Percentiles rank a stretch among this genome's conserved stretches.
phyloP scores from a whole-genome alignment of 2,329 filamentous ascomycete species.

The Colletotrichum filicis region DNA sequence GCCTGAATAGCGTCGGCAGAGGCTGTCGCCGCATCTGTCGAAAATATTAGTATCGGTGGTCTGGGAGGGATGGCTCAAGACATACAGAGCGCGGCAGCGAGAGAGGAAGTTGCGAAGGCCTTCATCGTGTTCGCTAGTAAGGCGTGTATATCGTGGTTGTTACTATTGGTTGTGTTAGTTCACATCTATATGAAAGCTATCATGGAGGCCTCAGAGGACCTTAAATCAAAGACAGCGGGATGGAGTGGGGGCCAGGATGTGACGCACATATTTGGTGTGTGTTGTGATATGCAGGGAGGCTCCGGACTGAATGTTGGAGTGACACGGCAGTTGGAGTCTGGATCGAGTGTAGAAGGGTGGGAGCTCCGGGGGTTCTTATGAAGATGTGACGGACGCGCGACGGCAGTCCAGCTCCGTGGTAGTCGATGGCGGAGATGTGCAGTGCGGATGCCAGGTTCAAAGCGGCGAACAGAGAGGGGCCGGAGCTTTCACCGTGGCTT shows the following conservation, averaged over 20 bases:
- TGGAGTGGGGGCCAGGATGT: background rate
- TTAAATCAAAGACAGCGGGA: background rate
- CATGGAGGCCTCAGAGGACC: background rate
- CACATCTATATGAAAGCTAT: background rate
- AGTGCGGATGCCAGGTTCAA: constrained; percentile 25
- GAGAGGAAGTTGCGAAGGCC: constrained; percentile 22
- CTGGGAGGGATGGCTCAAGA: background rate
- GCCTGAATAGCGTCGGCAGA: constrained; percentile 44
- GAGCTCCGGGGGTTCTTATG: constrained; percentile 31
- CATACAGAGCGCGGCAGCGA: constrained; percentile 31
- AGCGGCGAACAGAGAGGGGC: constrained; percentile 17
- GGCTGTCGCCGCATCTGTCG: constrained; percentile 40
- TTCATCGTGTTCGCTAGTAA: constrained; percentile 20
- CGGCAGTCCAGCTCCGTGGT: constrained; percentile 17
- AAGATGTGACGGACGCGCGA: constrained; percentile 7
- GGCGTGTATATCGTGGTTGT: background rate
- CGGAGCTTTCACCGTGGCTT: constrained; percentile 13
- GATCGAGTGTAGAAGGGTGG: background rate
- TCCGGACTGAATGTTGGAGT: constrained; percentile 8
- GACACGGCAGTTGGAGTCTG: background rate
- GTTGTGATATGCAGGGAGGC: constrained; percentile 13
- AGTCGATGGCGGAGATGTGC: background rate
- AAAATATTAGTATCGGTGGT: background rate
- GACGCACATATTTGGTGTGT: constrained; percentile 16
- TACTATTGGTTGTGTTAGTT: background rate